Conservation (phyloP, 345 rosid species). For the Eucalyptus tenuipes region DNA sequence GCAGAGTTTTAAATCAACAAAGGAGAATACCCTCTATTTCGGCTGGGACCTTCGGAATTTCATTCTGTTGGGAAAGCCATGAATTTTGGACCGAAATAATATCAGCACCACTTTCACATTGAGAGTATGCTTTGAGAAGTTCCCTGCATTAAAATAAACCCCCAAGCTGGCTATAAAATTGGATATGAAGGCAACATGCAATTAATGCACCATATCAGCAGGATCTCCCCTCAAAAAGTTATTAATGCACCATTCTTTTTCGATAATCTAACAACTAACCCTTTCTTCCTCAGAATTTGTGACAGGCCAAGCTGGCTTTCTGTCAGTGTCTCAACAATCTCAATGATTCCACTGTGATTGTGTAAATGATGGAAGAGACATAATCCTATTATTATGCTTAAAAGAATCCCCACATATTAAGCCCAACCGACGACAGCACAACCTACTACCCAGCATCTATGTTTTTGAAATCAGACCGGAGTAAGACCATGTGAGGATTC, state of each 20-base stretch:
- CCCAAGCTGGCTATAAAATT: neutral
- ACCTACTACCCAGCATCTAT: neutral
- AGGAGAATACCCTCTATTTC: slow-evolving; percentile 24
- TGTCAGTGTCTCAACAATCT: neutral
- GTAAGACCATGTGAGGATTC: neutral
- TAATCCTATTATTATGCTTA: neutral
- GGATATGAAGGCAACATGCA: neutral
- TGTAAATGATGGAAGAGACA: neutral
- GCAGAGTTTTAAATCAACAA: neutral
- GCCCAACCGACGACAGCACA: neutral
- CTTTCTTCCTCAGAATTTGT: neutral
- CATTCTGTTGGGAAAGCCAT: slow-evolving; percentile 77
- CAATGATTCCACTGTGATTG: neutral
- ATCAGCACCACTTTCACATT: slow-evolving; percentile 65
- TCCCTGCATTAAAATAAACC: slow-evolving; percentile 38
- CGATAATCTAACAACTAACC: neutral
- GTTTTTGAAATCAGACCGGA: neutral
- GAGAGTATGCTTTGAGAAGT: slow-evolving; percentile 71
- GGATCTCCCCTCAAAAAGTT: neutral
- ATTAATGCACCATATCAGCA: neutral
- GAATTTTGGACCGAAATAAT: slow-evolving; percentile 72
- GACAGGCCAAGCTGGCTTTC: neutral
- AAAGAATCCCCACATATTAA: neutral
- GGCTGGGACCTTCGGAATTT: slow-evolving; percentile 33
- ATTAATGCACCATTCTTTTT: neutral